Evolutionary conservation across 2,329 filamentous ascomycete genomes (phyloP).

Genomic region (Aspergillus neotritici): DNA sequence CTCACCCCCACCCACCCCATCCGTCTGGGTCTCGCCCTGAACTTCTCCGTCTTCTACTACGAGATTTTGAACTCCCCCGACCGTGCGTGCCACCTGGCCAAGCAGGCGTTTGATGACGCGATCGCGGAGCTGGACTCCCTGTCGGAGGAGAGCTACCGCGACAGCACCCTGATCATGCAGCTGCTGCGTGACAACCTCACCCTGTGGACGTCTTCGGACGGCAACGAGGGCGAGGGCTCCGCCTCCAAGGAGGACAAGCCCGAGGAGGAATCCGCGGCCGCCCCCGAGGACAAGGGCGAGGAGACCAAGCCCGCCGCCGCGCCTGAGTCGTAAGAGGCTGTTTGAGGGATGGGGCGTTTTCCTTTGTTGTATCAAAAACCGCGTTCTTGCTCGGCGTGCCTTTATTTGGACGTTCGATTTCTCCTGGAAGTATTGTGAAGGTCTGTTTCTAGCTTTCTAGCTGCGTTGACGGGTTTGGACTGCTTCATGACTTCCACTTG

Average conservation of each 20-base stretch:
- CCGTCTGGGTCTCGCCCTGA: constrained; percentile 91
- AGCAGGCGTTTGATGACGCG: constrained; percentile 98
- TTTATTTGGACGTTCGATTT: constrained; percentile 30
- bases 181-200: constrained; percentile 96
- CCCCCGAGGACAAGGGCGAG: constrained; percentile 39
- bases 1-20: constrained; percentile 97
- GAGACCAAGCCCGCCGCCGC: constrained; percentile 32
- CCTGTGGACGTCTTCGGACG: constrained; percentile 94
- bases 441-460: constrained; percentile 24
- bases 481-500: constrained; percentile 32
- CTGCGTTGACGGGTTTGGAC: constrained; percentile 33
- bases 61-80: constrained; percentile 98
- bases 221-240: constrained; percentile 59
- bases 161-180: constrained; percentile 99
- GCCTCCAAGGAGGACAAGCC: constrained; percentile 59
- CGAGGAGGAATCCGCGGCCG: constrained; percentile 45
- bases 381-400: constrained; percentile 24
- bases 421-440: constrained; percentile 30
- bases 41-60: constrained; percentile 99
- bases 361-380: constrained; percentile 23
- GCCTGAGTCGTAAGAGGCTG: constrained; percentile 30
- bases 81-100: constrained; percentile 94
- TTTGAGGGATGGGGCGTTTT: constrained; percentile 19
- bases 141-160: constrained; percentile 96
- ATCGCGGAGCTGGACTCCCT: constrained; percentile 98